These are phyloP conservation scores for Fusarium compactum DNA, from an alignment of 2,329 filamentous ascomycete species.

Conservation along the genomic window DNA sequence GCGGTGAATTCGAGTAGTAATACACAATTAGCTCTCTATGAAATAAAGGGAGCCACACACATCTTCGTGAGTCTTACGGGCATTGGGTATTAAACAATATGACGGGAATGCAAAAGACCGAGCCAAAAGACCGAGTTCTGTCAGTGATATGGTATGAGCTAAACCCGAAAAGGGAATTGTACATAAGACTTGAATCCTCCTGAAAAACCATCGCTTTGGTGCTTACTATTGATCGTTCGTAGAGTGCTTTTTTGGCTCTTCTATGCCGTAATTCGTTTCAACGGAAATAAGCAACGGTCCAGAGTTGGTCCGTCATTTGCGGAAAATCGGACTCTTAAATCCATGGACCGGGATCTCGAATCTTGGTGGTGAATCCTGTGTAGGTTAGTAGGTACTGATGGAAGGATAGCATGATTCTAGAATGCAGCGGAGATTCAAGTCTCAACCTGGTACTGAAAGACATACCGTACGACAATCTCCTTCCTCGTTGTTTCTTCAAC, in stretches of 20 bases:
- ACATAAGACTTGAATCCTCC: not conserved
- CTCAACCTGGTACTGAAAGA: not conserved
- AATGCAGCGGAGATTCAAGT: not conserved
- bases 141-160: constrained; percentile 13
- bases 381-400: not conserved
- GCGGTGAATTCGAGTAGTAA: constrained; percentile 21
- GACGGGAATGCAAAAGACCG: constrained; percentile 29
- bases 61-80: constrained; percentile 1
- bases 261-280: not conserved
- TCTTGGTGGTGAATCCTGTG: not conserved
- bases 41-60: not conserved
- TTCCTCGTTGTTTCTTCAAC: not conserved
- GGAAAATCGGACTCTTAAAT: not conserved
- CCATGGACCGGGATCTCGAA: constrained; percentile 1
- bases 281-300: constrained; percentile 20
- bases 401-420: not conserved
- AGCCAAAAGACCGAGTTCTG: constrained; percentile 32
- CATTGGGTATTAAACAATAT: not conserved
- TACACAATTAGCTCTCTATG: not conserved
- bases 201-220: not conserved
- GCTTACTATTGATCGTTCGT: not conserved
- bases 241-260: not conserved
- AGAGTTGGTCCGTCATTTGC: constrained; percentile 15
- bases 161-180: constrained; percentile 10
- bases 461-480: not conserved